A percentile compares a stretch with the other conserved stretches of the same genome.
phyloP scores from a whole-genome alignment of 768 basidiomycete species.

The Auriscalpium orientale region DNA sequence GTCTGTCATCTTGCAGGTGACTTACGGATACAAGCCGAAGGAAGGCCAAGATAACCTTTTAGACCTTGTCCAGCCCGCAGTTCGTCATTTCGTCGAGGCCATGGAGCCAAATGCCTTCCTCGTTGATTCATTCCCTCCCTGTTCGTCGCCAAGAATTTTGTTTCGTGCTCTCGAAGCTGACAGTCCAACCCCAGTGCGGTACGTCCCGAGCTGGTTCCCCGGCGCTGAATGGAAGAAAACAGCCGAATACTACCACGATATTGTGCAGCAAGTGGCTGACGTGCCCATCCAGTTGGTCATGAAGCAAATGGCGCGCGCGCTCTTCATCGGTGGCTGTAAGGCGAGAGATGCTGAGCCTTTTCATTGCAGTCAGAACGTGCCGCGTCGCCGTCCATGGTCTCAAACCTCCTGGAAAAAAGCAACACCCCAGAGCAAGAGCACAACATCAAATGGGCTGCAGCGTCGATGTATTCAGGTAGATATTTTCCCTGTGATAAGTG shows the following conservation, averaged over 20 bases:
- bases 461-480: constrained; percentile 5
- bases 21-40: neutral
- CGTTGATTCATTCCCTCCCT: neutral
- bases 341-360: neutral
- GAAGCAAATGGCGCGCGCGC: neutral
- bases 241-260: neutral
- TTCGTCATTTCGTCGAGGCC: neutral
- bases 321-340: neutral
- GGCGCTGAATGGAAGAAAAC: neutral
- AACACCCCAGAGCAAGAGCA: neutral
- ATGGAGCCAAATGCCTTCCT: neutral
- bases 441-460: constrained; percentile 3
- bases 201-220: constrained; percentile 2
- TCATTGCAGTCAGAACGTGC: neutral
- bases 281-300: constrained; percentile 3
- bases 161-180: too few relatives aligned
- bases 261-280: neutral
- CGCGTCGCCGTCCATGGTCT: neutral
- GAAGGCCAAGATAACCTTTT: neutral
- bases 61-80: neutral
- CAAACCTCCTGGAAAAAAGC: neutral
- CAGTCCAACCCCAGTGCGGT: neutral
- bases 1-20: constrained; percentile 1
- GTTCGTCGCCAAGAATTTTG: neutral
- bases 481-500: neutral